phyloP scores from a whole-genome alignment of 805 yeast species.

The Cyberlindnera mrakii region DNA sequence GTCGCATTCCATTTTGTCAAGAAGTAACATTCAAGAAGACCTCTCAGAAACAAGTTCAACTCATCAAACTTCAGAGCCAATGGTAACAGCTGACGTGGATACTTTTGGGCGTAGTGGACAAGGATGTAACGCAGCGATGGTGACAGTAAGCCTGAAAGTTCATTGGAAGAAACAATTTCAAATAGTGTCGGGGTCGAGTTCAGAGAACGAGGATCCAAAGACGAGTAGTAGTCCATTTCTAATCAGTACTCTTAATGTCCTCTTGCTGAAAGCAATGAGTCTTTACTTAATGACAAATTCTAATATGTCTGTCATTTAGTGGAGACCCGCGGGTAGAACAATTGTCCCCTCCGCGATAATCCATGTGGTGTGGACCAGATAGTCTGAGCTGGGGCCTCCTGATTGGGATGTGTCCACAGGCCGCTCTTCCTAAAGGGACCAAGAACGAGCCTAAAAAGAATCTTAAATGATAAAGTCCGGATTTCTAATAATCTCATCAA shows the following conservation, averaged over 20 bases:
- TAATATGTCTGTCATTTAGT: no score
- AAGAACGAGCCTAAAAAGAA: no score
- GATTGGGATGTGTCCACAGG: no score
- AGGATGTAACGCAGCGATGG: constrained; percentile 79
- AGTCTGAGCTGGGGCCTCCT: no score
- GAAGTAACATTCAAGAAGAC: constrained; percentile 65
- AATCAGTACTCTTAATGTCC: not conserved
- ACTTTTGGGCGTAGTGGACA: constrained; percentile 71
- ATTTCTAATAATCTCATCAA: no score
- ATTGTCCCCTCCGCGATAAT: no score
- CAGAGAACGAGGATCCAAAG: constrained; percentile 69
- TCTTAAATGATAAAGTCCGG: no score
- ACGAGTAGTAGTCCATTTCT: constrained; percentile 71
- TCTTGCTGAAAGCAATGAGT: no score
- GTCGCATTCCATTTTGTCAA: constrained; percentile 73
- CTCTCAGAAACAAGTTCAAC: constrained; percentile 53
- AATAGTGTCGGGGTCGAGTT: constrained; percentile 82
- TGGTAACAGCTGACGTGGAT: constrained; percentile 63
- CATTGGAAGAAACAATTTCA: constrained; percentile 78
- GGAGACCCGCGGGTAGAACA: no score
- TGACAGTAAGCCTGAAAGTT: constrained; percentile 68
- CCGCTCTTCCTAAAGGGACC: no score
- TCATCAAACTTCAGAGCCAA: constrained; percentile 74
- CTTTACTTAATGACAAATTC: no score
- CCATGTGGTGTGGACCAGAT: no score